These are phyloP conservation scores for Penicillium bialowiezense DNA, from an alignment of 495 filamentous ascomycete genomes.

Conservation along the genomic window DNA sequence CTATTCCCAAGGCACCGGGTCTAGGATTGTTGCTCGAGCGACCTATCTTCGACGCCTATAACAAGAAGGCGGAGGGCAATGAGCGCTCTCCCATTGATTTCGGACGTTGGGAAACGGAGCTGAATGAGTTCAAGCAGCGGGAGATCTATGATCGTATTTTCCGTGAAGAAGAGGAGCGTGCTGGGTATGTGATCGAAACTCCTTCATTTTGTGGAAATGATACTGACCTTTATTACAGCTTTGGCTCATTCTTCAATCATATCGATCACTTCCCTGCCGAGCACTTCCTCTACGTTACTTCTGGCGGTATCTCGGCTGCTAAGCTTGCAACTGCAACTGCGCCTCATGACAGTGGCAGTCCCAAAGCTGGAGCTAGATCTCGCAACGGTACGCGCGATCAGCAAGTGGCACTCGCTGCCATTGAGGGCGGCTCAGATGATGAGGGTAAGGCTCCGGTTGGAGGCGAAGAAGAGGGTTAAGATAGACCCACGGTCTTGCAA, in stretches of 20 bases:
- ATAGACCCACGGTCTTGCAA: not conserved
- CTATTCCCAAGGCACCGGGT: slow-evolving; percentile 90
- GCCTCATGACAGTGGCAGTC: not conserved
- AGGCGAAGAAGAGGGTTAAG: slow-evolving; percentile 20
- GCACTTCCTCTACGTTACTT: slow-evolving; percentile 75
- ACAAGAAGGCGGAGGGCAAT: slow-evolving; percentile 53
- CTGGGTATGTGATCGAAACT: slow-evolving; percentile 54
- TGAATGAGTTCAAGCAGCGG: slow-evolving; percentile 84
- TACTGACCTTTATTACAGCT: slow-evolving; percentile 43
- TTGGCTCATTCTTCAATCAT: slow-evolving; percentile 79
- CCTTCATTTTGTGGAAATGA: slow-evolving; percentile 2
- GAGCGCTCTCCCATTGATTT: slow-evolving; percentile 73
- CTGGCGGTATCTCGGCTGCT: slow-evolving; percentile 57
- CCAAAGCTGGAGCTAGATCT: not conserved
- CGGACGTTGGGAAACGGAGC: slow-evolving; percentile 67
- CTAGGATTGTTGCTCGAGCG: slow-evolving; percentile 84
- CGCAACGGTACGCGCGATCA: slow-evolving; percentile 14
- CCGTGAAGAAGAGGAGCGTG: slow-evolving; percentile 76
- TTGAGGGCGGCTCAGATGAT: slow-evolving; percentile 32
- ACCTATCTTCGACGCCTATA: slow-evolving; percentile 87
- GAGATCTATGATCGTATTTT: slow-evolving; percentile 94
- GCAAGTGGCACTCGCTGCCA: slow-evolving; percentile 29
- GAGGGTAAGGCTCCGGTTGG: slow-evolving; percentile 17
- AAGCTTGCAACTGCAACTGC: slow-evolving; percentile 21
- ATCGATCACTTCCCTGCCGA: slow-evolving; percentile 71